phyloP scores from a whole-genome alignment of 257 asterid genomes.

The Gynochthodes officinalis region DNA sequence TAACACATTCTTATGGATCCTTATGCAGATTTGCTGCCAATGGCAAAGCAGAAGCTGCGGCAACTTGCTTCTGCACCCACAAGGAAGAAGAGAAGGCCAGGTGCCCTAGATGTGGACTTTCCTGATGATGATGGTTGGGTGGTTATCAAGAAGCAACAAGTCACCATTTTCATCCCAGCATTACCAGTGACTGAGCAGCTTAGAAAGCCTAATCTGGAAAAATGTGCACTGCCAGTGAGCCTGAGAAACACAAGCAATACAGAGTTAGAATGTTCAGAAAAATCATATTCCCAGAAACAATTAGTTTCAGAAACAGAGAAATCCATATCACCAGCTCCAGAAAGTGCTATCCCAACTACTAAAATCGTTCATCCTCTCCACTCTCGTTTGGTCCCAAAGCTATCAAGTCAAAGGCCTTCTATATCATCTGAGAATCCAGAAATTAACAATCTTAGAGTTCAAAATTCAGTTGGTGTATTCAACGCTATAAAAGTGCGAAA shows the following conservation, averaged over 20 bases:
- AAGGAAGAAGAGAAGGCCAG: constrained; percentile 39
- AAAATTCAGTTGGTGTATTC: constrained; percentile 16
- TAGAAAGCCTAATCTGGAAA: constrained; percentile 29
- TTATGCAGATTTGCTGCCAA: constrained; percentile 17
- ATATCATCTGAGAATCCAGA: constrained; percentile 34
- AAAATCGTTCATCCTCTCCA: constrained; percentile 34
- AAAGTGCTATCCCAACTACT: constrained; percentile 26
- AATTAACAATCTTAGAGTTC: constrained; percentile 22
- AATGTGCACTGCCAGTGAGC: constrained; percentile 28
- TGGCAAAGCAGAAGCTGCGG: constrained; percentile 64
- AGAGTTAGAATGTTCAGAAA: constrained; percentile 24
- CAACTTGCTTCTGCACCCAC: constrained; percentile 25
- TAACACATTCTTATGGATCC: background rate
- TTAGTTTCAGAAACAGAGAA: constrained; percentile 41
- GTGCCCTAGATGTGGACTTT: constrained; percentile 23
- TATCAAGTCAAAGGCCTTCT: constrained; percentile 26
- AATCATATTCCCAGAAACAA: constrained; percentile 23
- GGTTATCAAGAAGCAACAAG: constrained; percentile 74
- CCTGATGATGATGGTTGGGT: constrained; percentile 56
- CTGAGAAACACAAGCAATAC: constrained; percentile 30
- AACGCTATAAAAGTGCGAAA: constrained; percentile 26
- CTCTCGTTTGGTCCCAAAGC: constrained; percentile 24
- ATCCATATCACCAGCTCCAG: constrained; percentile 33
- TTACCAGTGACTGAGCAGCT: constrained; percentile 41
- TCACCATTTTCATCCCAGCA: constrained; percentile 78